phyloP scores from a whole-genome alignment of 768 basidiomycete species.

The Exidia glandulosa region DNA sequence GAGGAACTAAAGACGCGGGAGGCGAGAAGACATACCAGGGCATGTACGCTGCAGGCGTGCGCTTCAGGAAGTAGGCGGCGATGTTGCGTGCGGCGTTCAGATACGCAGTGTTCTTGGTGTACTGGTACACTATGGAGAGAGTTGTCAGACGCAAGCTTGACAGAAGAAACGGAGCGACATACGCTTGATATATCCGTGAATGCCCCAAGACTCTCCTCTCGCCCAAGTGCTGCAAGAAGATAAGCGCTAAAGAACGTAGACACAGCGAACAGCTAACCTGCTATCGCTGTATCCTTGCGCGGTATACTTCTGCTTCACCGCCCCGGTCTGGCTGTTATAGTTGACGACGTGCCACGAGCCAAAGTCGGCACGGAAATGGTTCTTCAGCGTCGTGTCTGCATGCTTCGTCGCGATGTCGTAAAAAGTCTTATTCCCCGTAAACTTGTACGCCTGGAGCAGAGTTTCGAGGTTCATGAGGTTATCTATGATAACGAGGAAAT shows the following conservation, averaged over 20 bases:
- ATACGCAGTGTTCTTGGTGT: neutral
- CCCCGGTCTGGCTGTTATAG: conserved; percentile 55
- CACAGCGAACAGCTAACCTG: conserved; percentile 11
- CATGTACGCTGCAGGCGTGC: neutral
- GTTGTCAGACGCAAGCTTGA: neutral
- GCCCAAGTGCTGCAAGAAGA: conserved; percentile 50
- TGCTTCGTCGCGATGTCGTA: conserved; percentile 51
- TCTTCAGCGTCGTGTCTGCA: conserved; percentile 53
- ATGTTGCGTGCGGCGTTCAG: conserved; percentile 2
- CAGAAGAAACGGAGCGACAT: conserved; percentile 10
- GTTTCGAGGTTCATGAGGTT: conserved; percentile 69
- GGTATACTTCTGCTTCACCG: conserved; percentile 44
- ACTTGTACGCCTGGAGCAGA: conserved; percentile 2
- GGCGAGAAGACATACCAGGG: neutral
- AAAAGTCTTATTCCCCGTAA: conserved; percentile 50
- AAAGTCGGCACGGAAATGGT: conserved; percentile 40
- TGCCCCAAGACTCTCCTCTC: conserved; percentile 61
- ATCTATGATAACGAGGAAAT: conserved; percentile 49
- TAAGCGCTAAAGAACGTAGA: neutral
- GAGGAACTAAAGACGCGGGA: neutral
- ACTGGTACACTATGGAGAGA: conserved; percentile 5
- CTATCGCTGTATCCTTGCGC: conserved; percentile 50
- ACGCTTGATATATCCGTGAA: conserved; percentile 64
- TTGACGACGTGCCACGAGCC: conserved; percentile 32
- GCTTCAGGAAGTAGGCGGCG: conserved; percentile 2